Base-by-base conservation (phyloP, 2,329 filamentous ascomycete genomes). In the Diaporthe caulivora region DNA sequence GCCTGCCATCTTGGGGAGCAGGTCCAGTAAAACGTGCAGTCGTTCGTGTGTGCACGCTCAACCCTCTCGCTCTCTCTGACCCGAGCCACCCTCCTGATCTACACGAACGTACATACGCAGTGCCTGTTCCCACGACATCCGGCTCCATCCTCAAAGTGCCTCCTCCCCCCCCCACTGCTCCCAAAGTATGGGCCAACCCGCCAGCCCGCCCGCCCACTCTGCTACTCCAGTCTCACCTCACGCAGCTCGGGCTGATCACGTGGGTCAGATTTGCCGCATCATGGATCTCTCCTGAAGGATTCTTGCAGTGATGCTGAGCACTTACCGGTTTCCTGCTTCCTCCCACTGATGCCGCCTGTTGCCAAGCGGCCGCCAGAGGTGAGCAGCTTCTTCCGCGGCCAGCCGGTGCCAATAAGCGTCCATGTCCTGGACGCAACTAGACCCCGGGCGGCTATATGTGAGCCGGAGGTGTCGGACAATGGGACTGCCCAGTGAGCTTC, bases 231-330 rank as follows among this genome's bases (percentile, higher is more conserved):
- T 65, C 57, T 71, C 67, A 47, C 72, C 37, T 29, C 69, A 42
- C 40, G 72, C 67, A 73, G 67, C 57, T 55, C 24, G 29, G 13
- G 31, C 10, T 37, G 55, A 53, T 73, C 72, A 73, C 72, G 72
- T 73, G 70, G 53, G 57, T 51, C 49, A 71, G 67, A 62, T 57
- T 47, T 15, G 17, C 40, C 18, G 49, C 58, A 42, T 40, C 26
- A 18, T 42, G 51, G 29, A 57, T 62, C 37, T 17, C 44, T 26
- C 18, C n/a, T 42, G 57, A 69, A 53, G 49, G 44, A 37, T 68
- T 65, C 37, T 31, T 34, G 65, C 65, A 53, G 40, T n/a, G 47
- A 37, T n/a, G 13, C 62, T 53, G 34, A 47, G 17, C 8, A 10
- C n/a, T 53, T 31, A n/a, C 40, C 47, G 47, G 47, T 37, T 53